A percentile compares a stretch with the other conserved stretches of the same genome.
phyloP scores from a whole-genome alignment of 805 yeast genomes.

The Metschnikowia hibisci region DNA sequence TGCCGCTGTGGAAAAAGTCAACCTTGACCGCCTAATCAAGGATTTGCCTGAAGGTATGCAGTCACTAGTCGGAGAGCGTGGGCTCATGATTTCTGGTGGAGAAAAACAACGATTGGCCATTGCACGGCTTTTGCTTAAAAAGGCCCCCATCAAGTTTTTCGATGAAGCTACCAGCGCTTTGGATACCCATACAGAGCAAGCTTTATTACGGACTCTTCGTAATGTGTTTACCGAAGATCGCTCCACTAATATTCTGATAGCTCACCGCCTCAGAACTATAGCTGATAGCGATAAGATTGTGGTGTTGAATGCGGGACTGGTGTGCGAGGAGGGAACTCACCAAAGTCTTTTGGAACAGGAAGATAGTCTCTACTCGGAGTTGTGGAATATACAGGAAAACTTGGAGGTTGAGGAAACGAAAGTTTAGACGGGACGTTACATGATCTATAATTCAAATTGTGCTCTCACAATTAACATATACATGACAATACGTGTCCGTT shows the following conservation, averaged over 20 bases:
- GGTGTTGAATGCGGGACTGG: constrained; percentile 73
- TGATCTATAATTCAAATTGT: too few relatives aligned
- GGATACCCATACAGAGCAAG: constrained; percentile 94
- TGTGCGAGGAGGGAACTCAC: constrained; percentile 88
- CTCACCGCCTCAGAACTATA: constrained; percentile 89
- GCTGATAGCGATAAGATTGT: constrained; percentile 93
- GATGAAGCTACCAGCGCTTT: constrained; percentile 97
- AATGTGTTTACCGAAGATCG: constrained; percentile 51
- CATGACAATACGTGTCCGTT: neutral
- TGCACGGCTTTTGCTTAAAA: constrained; percentile 81
- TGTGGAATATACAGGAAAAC: constrained; percentile 93
- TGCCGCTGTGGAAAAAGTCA: constrained; percentile 63
- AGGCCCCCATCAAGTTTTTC: constrained; percentile 85
- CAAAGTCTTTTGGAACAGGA: constrained; percentile 48
- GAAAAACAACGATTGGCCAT: constrained; percentile 95
- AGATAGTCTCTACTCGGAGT: constrained; percentile 64
- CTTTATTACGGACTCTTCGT: constrained; percentile 70
- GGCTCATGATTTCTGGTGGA: constrained; percentile 99
- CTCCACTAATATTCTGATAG: constrained; percentile 84
- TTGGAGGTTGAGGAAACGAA: constrained; percentile 44
- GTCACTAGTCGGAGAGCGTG: constrained; percentile 93
- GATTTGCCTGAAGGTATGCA: constrained; percentile 80
- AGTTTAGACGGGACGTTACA: constrained; percentile 2
- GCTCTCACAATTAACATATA: neutral
- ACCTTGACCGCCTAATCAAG: constrained; percentile 55